phyloP scores from a whole-genome alignment of 2,329 filamentous ascomycete genomes.

The Uncinocarpus reesii region DNA sequence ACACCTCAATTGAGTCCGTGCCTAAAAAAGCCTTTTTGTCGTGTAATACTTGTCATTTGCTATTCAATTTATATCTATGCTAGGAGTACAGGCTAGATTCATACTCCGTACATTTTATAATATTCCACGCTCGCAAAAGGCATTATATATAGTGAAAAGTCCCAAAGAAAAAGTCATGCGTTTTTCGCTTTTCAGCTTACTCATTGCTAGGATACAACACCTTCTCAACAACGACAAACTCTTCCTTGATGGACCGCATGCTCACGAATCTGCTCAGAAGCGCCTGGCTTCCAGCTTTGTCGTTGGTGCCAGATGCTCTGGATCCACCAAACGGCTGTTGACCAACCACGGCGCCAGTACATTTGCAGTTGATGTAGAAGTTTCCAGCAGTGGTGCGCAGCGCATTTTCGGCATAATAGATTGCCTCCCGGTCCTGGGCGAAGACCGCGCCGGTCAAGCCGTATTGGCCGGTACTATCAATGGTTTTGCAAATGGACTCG shows the following conservation, averaged over 20 bases:
- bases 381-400: constrained; percentile 34
- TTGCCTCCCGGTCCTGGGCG: constrained; percentile 30
- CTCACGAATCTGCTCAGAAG: constrained; percentile 57
- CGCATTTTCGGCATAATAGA: constrained; percentile 28
- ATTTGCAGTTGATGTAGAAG: constrained; percentile 39
- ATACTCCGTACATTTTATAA: too few species aligned
- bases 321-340: constrained; percentile 64
- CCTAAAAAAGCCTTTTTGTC: too few species aligned
- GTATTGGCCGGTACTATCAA: constrained; percentile 35
- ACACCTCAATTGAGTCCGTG: too few species aligned
- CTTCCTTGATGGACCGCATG: constrained; percentile 61
- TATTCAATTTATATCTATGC: too few species aligned
- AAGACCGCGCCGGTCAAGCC: constrained; percentile 38
- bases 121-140: too few species aligned
- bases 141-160: too few species aligned
- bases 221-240: constrained; percentile 54
- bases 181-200: too few species aligned
- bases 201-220: constrained; percentile 65
- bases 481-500: constrained; percentile 46
- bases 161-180: too few species aligned
- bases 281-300: constrained; percentile 59
- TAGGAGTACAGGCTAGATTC: too few species aligned
- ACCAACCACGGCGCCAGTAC: constrained; percentile 60
- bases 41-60: too few species aligned
- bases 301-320: constrained; percentile 59